Evolutionary conservation across 2,329 filamentous ascomycete genomes (phyloP), one percentile per base, ranked within the genome.

Genomic region (Exserohilum turcica): DNA sequence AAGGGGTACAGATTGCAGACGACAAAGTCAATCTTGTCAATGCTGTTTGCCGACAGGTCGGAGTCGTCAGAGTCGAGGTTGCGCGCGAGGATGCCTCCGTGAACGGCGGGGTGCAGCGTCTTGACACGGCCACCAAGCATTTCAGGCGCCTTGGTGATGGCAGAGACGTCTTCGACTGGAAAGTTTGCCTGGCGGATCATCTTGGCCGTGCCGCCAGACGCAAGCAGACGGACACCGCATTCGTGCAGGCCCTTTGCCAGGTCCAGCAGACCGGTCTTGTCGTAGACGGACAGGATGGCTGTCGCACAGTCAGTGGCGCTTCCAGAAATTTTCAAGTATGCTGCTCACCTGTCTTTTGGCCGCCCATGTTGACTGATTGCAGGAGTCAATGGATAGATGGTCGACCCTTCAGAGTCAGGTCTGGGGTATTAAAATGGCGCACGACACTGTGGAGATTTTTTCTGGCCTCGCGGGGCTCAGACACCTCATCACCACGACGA

Each of bases 1-100:
- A 99, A 99, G 10, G 94, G 94, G 78, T 99, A 97, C 37, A 99
- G 84, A 80, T 99, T 99, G 88, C 94, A 97, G 74, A 99, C 77
- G 48, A 76, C 73, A 43, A 73, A 77, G 61, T 77, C 75, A 43
- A 77, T 74, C 67, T 74, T 74, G 52, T 74, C 70, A 47, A 74
- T 74, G 64, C 71, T 74, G 62, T 74, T 72, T 16, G 70, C 67
- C 4, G 70, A 91, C 43, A 99, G 87, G 73, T 99, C 94, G 78
- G 96, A 95, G 79, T 97, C 91, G 78, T 99, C 94, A 12, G 92
- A 93, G 64, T 90, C 92, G 64, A 97, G 88, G 77, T 97, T 87
- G 62, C 94, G 91, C 56, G 94, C 94, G 58, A 99, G 88, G 67
- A 99, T 97, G 62, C 90, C 90, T 60, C 88, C 81, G 61, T 83